Conservation (phyloP, 345 rosid genomes). For the Euphorbia tirucalli region DNA sequence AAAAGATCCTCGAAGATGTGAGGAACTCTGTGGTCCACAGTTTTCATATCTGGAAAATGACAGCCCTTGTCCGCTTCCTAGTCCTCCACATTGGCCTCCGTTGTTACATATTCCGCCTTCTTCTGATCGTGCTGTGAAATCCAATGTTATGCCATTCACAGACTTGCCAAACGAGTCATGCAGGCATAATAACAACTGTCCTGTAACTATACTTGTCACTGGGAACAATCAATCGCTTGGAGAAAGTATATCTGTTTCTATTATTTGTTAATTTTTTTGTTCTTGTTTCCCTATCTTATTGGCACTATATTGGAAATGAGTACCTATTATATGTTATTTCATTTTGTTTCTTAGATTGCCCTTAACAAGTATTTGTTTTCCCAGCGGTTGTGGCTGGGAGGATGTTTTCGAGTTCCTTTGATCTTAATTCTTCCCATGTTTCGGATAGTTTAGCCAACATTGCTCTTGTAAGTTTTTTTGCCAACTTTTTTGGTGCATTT, state of each 20-base stretch:
- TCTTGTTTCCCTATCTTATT: background rate
- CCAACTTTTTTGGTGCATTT: background rate
- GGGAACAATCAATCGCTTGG: slow-evolving; percentile 67
- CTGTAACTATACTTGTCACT: slow-evolving; percentile 58
- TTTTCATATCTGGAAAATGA: slow-evolving; percentile 39
- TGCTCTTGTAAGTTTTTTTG: slow-evolving; percentile 48
- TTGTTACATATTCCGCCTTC: slow-evolving; percentile 59
- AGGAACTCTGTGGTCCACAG: slow-evolving; percentile 56
- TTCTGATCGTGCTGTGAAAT: slow-evolving; percentile 51
- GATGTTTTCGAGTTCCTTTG: slow-evolving; percentile 44
- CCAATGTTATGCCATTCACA: slow-evolving; percentile 25
- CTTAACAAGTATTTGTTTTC: background rate
- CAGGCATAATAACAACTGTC: slow-evolving; percentile 56
- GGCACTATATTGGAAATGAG: background rate
- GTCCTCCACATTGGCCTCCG: slow-evolving; percentile 74
- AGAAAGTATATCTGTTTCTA: slow-evolving; percentile 33
- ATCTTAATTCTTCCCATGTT: slow-evolving; percentile 38
- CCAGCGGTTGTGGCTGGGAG: slow-evolving; percentile 46
- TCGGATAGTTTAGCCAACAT: slow-evolving; percentile 37
- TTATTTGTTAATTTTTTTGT: background rate
- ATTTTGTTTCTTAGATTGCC: background rate
- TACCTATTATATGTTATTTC: background rate
- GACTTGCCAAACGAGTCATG: slow-evolving; percentile 57
- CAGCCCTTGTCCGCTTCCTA: slow-evolving; percentile 41
- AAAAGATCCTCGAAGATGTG: slow-evolving; percentile 42